A percentile compares a stretch with the other conserved stretches of the same genome.
These are phyloP conservation scores for Trichoderma polysporum DNA, from an alignment of 2,329 filamentous ascomycete species.

Conservation along the genomic window DNA sequence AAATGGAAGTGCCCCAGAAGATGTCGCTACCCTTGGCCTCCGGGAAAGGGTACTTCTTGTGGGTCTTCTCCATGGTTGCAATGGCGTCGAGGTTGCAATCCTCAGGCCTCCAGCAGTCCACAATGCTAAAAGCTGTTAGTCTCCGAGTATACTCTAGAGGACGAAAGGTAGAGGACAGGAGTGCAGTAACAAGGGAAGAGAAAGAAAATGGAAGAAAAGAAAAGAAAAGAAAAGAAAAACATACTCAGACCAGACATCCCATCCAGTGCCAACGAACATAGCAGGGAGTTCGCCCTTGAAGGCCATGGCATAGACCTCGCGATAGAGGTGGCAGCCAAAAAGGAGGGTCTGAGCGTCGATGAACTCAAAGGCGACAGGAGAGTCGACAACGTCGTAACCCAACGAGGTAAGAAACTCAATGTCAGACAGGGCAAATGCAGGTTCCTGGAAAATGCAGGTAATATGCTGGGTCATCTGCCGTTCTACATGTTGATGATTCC, in stretches of 20 bases:
- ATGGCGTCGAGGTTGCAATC: not conserved
- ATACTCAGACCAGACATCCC: slow-evolving; percentile 52
- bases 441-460: slow-evolving; percentile 54
- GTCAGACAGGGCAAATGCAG: slow-evolving; percentile 50
- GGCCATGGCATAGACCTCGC: slow-evolving; percentile 51
- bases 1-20: slow-evolving; percentile 27
- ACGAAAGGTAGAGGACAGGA: not conserved
- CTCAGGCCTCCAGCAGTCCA: not conserved
- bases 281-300: slow-evolving; percentile 48
- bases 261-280: slow-evolving; percentile 58
- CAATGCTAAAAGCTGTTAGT: not conserved
- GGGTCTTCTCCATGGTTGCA: slow-evolving; percentile 22
- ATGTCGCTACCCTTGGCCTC: slow-evolving; percentile 8
- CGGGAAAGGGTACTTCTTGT: slow-evolving; percentile 24
- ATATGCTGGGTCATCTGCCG: slow-evolving; percentile 29
- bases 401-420: slow-evolving; percentile 46
- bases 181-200: not conserved
- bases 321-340: slow-evolving; percentile 63
- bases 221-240: slow-evolving; percentile 26
- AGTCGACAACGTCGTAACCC: slow-evolving; percentile 46
- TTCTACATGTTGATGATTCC: not conserved
- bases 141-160: too few species aligned
- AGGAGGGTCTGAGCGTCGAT: too few species aligned
- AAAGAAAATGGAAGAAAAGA: too few species aligned
- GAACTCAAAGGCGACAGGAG: too few species aligned